A percentile compares a stretch with the other conserved stretches of the same genome.
Evolutionary conservation across 805 yeast genomes (phyloP).

Genomic region (Cyberlindnera subsufficiens): DNA sequence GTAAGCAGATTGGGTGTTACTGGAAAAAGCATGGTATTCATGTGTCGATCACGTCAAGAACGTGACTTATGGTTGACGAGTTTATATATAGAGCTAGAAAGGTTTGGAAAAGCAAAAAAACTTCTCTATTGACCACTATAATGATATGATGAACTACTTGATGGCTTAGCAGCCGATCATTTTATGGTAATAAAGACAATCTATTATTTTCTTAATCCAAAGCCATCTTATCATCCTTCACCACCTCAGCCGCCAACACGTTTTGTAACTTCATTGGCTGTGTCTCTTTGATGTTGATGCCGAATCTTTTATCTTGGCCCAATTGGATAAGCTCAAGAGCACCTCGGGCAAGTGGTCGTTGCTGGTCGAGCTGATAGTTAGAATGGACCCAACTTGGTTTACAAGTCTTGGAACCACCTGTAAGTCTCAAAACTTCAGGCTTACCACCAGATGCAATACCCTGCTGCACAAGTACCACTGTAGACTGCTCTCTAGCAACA

Average conservation of each 20-base stretch:
- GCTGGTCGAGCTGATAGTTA: constrained; percentile 51
- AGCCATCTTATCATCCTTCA: constrained; percentile 11
- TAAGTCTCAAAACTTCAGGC: constrained; percentile 64
- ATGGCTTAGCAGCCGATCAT: background rate
- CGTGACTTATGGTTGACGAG: constrained; percentile 73
- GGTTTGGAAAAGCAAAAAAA: constrained; percentile 18
- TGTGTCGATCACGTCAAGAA: constrained; percentile 78
- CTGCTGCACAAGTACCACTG: constrained; percentile 55
- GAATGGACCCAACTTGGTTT: constrained; percentile 90
- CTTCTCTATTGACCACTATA: background rate
- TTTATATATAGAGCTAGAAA: constrained; percentile 30
- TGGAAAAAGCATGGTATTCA: constrained; percentile 65
- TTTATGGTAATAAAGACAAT: background rate
- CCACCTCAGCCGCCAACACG: constrained; percentile 3
- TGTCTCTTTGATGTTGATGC: constrained; percentile 58
- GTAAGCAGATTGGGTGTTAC: constrained; percentile 55
- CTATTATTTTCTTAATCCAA: constrained; percentile 7
- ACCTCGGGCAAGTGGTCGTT: constrained; percentile 34
- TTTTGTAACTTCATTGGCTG: constrained; percentile 41
- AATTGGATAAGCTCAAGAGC: constrained; percentile 52
- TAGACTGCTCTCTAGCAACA: constrained; percentile 74
- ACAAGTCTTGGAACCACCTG: constrained; percentile 69
- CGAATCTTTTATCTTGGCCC: constrained; percentile 63
- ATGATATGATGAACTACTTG: background rate
- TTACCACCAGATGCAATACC: constrained; percentile 33